Percentiles rank a stretch among this genome's conserved stretches.
These are phyloP conservation scores for Penicillium paxilli DNA, from an alignment of 495 filamentous ascomycete species.

Conservation along the genomic window DNA sequence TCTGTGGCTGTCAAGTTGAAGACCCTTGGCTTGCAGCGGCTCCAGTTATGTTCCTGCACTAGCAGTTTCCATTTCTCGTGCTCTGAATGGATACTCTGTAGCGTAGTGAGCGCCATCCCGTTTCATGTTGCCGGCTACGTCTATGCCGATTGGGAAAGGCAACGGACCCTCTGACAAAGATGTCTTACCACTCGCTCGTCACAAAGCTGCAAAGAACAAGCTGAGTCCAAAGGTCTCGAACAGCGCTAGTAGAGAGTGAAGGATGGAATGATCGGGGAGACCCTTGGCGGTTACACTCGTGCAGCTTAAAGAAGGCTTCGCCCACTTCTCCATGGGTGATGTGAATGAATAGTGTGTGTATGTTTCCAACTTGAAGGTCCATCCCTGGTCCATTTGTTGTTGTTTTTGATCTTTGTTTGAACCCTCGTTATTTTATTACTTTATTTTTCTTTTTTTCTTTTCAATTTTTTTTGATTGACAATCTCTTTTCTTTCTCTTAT, in stretches of 20 bases:
- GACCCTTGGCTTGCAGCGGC: not conserved
- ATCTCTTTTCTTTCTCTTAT: no score
- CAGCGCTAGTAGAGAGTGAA: not conserved
- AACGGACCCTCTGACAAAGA: conserved; percentile 5
- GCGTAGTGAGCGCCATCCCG: not conserved
- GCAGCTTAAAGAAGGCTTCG: conserved; percentile 1
- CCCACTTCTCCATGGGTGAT: no score
- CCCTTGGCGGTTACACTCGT: not conserved
- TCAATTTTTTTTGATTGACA: not conserved
- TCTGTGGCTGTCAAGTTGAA: not conserved
- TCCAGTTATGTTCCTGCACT: not conserved
- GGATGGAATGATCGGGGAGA: not conserved
- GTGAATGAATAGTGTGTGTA: no score
- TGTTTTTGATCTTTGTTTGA: not conserved
- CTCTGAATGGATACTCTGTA: conserved; percentile 4
- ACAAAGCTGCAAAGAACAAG: conserved; percentile 1
- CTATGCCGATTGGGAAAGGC: conserved; percentile 13
- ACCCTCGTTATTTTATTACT: not conserved
- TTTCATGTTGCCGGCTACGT: conserved; percentile 13
- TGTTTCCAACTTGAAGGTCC: no score
- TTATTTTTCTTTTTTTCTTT: not conserved
- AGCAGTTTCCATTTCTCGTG: not conserved
- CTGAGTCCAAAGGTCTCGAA: not conserved
- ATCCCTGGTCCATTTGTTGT: not conserved
- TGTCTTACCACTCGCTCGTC: conserved; percentile 18